A percentile compares a stretch with the other conserved stretches of the same genome.
Evolutionary conservation across 768 basidiomycete genomes (phyloP).

Genomic region (Trametes meyenii): DNA sequence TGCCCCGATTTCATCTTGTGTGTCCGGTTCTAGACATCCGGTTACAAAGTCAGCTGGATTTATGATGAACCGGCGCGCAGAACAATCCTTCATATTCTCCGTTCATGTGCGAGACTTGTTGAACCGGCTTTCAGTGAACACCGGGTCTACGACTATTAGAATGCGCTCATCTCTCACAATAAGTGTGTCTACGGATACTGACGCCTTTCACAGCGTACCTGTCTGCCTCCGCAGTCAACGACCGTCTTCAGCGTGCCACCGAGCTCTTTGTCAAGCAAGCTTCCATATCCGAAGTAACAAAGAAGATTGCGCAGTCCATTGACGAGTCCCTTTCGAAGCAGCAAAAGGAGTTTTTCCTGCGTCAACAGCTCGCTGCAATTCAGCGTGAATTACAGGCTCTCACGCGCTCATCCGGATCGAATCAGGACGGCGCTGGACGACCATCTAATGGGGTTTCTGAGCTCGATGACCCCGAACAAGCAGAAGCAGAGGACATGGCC

Average conservation of each 20-base stretch:
- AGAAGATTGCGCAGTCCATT: constrained; percentile 78
- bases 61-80: too few relatives aligned
- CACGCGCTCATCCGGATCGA: constrained; percentile 34
- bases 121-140: too few relatives aligned
- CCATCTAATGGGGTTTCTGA: constrained; percentile 43
- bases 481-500: constrained; percentile 79
- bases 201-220: constrained; percentile 52
- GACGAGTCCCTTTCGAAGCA: constrained; percentile 86
- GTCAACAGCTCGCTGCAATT: constrained; percentile 81
- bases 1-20: neutral
- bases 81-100: too few relatives aligned
- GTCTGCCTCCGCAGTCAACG: constrained; percentile 57
- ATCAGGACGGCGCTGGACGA: constrained; percentile 4
- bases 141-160: too few relatives aligned
- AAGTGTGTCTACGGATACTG: neutral
- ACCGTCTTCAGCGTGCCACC: constrained; percentile 67
- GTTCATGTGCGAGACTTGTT: neutral
- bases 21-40: neutral
- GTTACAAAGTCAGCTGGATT: too few relatives aligned
- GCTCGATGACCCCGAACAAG: constrained; percentile 76
- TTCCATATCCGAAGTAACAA: constrained; percentile 79
- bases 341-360: constrained; percentile 85
- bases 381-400: constrained; percentile 72
- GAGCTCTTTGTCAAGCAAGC: constrained; percentile 73
- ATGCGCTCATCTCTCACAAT: neutral